Evolutionary conservation across 768 basidiomycete species (phyloP).

Genomic region (Vishniacozyma victoriae): DNA sequence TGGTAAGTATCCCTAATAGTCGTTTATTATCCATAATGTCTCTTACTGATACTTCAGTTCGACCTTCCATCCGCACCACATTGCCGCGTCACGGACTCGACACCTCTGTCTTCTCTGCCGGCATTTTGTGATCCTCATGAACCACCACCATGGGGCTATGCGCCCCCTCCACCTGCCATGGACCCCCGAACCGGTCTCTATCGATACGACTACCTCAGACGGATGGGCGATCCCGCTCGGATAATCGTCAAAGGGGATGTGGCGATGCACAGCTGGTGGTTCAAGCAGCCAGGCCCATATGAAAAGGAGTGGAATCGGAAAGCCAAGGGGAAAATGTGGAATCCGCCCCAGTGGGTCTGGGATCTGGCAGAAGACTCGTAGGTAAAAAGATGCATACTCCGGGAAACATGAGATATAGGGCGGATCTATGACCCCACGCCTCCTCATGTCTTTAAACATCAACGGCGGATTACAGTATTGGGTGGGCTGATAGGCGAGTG

Average conservation of each 20-base stretch:
- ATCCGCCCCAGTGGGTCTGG: slow-evolving; percentile 18
- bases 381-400: no score
- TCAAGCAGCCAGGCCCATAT: slow-evolving; percentile 18
- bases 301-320: slow-evolving; percentile 15
- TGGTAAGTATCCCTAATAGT: slow-evolving; percentile 7
- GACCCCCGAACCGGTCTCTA: slow-evolving; percentile 16
- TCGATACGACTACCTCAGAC: slow-evolving; percentile 18
- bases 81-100: slow-evolving; percentile 1
- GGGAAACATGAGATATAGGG: no score
- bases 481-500: no score
- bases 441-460: no score
- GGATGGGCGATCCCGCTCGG: slow-evolving; percentile 8
- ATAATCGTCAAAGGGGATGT: slow-evolving; percentile 21
- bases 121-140: slow-evolving; percentile 12
- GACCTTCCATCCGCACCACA: slow-evolving; percentile 13
- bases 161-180: slow-evolving; percentile 7
- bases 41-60: slow-evolving; percentile 2
- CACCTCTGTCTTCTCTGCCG: not conserved
- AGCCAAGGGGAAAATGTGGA: slow-evolving; percentile 18
- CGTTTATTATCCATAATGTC: not conserved
- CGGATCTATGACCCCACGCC: no score
- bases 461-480: no score
- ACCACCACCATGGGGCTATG: slow-evolving; percentile 16
- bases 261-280: slow-evolving; percentile 19
- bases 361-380: no score